Conservation (phyloP, 2,329 filamentous ascomycete genomes). For the Cladosporium sp. region DNA sequence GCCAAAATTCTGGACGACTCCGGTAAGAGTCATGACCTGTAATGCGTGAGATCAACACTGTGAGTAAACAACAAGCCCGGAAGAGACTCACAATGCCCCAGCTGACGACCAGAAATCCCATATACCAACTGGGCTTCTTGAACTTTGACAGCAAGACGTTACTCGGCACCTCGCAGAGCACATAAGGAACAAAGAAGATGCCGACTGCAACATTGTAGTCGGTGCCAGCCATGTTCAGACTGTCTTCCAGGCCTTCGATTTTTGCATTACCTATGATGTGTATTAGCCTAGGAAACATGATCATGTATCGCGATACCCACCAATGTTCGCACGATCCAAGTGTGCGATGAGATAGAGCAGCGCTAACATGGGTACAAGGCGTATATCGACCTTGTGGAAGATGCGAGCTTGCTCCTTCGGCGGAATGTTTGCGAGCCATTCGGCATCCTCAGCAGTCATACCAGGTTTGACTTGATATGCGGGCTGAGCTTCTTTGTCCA, state of each 20-base stretch:
- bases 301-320: conserved; percentile 17
- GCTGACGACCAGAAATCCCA: conserved; percentile 27
- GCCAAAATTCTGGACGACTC: conserved; percentile 26
- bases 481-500: conserved; percentile 18
- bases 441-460: conserved; percentile 19
- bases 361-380: conserved; percentile 56
- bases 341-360: conserved; percentile 56
- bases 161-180: conserved; percentile 32
- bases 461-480: conserved; percentile 19
- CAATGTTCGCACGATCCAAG: conserved; percentile 38
- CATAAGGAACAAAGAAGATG: conserved; percentile 31
- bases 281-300: neutral
- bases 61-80: no score
- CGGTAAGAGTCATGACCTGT: conserved; percentile 26
- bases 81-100: conserved; percentile 24
- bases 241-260: conserved; percentile 35
- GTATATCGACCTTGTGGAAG: conserved; percentile 50
- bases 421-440: conserved; percentile 17
- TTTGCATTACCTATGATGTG: conserved; percentile 21
- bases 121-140: conserved; percentile 42
- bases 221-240: conserved; percentile 27
- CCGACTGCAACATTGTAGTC: conserved; percentile 15
- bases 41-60: neutral
- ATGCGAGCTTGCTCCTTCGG: conserved; percentile 39
- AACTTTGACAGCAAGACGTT: conserved; percentile 38